phyloP scores from a whole-genome alignment of 2,329 filamentous ascomycete species.

The Alternaria tenuissima region DNA sequence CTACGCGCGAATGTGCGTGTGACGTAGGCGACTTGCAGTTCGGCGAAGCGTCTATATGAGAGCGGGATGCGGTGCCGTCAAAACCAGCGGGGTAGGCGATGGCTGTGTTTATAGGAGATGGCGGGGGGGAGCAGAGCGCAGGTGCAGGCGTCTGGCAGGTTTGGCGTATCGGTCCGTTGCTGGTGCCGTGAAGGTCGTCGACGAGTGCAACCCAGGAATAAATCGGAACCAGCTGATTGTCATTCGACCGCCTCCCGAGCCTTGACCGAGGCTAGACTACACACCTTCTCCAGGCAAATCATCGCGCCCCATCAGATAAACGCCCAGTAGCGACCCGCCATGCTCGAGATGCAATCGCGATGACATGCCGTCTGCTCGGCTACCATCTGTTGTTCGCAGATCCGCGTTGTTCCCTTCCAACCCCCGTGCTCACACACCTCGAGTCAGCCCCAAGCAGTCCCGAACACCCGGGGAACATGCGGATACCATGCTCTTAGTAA shows the following conservation, averaged over 20 bases:
- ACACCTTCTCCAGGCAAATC: conserved; percentile 4
- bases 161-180: conserved; percentile 20
- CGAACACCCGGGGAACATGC: neutral
- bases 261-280: conserved; percentile 11
- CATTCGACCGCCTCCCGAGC: conserved; percentile 20
- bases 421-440: neutral
- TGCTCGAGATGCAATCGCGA: neutral
- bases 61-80: conserved; percentile 6
- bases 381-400: neutral
- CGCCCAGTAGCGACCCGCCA: neutral
- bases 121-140: conserved; percentile 16
- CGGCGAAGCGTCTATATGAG: neutral
- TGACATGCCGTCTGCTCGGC: neutral
- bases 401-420: neutral
- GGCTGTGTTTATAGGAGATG: conserved; percentile 16
- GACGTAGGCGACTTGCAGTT: conserved; percentile 30
- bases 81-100: conserved; percentile 20
- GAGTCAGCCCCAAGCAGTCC: neutral
- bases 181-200: conserved; percentile 24
- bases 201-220: conserved; percentile 25
- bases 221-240: conserved; percentile 43
- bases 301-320: neutral
- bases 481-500: conserved; percentile 2
- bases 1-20: conserved; percentile 20
- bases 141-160: conserved; percentile 17